Evolutionary conservation across 345 rosid species (phyloP), one percentile per base, ranked within the genome.

Genomic region (Eucalyptus erythrocorys): DNA sequence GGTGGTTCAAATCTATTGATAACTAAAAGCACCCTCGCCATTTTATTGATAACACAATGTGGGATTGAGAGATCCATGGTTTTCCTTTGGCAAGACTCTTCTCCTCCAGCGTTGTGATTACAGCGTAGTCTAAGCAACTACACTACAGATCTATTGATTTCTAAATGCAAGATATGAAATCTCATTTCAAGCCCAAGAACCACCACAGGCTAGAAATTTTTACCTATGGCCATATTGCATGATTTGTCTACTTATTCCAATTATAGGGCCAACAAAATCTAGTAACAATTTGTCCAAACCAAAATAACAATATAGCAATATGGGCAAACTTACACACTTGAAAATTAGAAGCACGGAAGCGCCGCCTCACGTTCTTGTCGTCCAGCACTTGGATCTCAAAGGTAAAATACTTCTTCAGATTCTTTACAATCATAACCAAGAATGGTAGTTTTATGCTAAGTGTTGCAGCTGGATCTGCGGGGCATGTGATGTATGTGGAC

Each of bases 331-430:
- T 91, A 95, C 99, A 94, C 89, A 98, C 99, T 94, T 98, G 99
- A 91, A 95, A 98, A 91, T 97, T 98, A 93, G 99, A 96, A 95
- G 99, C 95, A 37, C 99, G 95, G 90, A 97, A 98, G 85, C 99
- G 98, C 43, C 99, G 90, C 68, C 99, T 94, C 80, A 96, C 99
- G 55, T 95, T 98, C 97, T 97, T 98, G 91, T 97, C 99, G 53
- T 98, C 99, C 88, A 97, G 92, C 89, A 98, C 94, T 88, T 98
- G 99, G 91, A 98, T 95, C 95, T 98, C 99, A 89, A 98, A 97
- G 15, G 99, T 93, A 93, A 98, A 96, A 91, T 97, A 98, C 88
- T 96, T 96, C 91, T 97, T 97, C 92, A 98, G 50, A 91, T 96
- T 96, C 95, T 97, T 96, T 86, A 96, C 96, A 34, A 96, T 95